These are phyloP conservation scores for Blumeria hordei DNA, from an alignment of 2,329 filamentous ascomycete genomes.

Conservation along the genomic window DNA sequence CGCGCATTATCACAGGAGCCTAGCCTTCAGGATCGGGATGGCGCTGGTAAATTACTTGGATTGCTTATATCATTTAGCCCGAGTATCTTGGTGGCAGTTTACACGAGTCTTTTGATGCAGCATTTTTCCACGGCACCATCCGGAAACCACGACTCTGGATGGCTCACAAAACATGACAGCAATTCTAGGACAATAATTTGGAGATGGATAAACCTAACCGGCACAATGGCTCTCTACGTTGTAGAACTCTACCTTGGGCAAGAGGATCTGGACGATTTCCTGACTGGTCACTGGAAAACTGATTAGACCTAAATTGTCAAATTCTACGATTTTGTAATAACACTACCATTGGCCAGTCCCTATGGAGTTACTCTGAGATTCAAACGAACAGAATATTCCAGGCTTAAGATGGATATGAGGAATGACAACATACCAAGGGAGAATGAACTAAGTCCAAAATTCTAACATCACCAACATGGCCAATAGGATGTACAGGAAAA, in stretches of 20 bases:
- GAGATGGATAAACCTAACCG: conserved; percentile 80
- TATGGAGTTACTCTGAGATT: too few relatives aligned
- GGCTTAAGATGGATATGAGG: neutral
- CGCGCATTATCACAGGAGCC: conserved; percentile 65
- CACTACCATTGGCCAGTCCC: neutral
- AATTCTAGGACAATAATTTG: conserved; percentile 67
- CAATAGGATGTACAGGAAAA: neutral
- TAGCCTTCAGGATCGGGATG: conserved; percentile 63
- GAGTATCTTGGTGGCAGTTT: conserved; percentile 82
- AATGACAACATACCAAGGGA: neutral
- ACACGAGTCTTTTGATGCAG: conserved; percentile 84
- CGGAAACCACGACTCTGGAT: conserved; percentile 44
- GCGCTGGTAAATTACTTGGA: conserved; percentile 54
- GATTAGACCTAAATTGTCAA: conserved; percentile 27
- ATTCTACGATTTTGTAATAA: neutral
- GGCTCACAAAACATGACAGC: conserved; percentile 58
- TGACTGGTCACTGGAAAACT: conserved; percentile 75
- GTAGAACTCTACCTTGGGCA: conserved; percentile 74
- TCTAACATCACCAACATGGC: neutral
- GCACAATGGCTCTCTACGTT: conserved; percentile 74
- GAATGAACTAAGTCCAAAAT: neutral
- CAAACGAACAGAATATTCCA: neutral
- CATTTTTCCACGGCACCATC: conserved; percentile 60
- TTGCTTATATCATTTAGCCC: conserved; percentile 87
- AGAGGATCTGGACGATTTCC: conserved; percentile 48